Evolutionary conservation across 208 protist species (phyloP), one percentile per base, ranked within the genome.

Genomic region (Blastocrithidia nonstop): DNA sequence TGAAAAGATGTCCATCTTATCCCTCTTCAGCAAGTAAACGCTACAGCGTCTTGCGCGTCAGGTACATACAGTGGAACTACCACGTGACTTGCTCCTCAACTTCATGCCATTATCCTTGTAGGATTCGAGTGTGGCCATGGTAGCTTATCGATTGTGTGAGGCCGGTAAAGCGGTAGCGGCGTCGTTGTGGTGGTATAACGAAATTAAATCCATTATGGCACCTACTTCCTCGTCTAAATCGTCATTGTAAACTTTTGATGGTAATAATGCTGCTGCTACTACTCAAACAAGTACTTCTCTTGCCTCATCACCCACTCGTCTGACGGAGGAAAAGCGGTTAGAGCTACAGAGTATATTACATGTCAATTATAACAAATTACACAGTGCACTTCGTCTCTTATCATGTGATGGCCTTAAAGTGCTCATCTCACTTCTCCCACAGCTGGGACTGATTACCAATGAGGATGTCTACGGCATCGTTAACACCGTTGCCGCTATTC

Each of bases 401-500:
- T 52, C 49, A 22, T 27, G 29, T 1, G 62, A 75, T 13, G 57
- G 56, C 8, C 45, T 76, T 17, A 24, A 54, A 2, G 40, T 88
- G 27, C 54, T 59, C 11, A 50, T 46, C 15, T 66, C 50, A 45
- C 49, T 73, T 35, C 59, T 53, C 27, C 36, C 53, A 5, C n/a
- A 23, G 6, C 42, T 65, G 25, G 43, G 42, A 31, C 32, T 46
- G 15, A 9, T 23, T 8, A 49, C 62, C 11, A 39, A 55, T 11
- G 61, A 75, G 16, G 72, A 73, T 13, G 47, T 88, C 22, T 83
- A 69, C 43, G 47, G 59, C 39, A 57, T 66, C 22, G 57, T 80
- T 32, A 74, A 61, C 47, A 61, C 61, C 19, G 47, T 80, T 23
- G 73, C 67, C 23, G 61, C 66, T 1, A 23, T 76, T 7, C 60